Evolutionary conservation across 139 green algal species (phyloP).

Genomic region (Nannochloris sp.): DNA sequence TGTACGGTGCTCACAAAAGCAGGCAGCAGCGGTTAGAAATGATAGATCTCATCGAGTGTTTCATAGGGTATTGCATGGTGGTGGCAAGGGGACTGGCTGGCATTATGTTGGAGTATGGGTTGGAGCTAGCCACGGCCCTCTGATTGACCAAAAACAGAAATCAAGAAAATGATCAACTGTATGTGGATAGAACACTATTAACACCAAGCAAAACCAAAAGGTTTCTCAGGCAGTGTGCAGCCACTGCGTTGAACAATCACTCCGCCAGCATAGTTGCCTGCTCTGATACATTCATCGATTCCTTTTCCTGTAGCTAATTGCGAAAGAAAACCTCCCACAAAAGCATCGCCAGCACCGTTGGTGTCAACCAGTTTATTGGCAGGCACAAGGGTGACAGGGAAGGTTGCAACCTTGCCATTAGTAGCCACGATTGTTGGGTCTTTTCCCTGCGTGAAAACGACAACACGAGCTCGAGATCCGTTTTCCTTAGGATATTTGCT

Average conservation of each 20-base stretch:
- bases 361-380: conserved; percentile 94
- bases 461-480: conserved; percentile 56
- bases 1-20: conserved; percentile 40
- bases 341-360: conserved; percentile 90
- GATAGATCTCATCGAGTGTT: conserved; percentile 36
- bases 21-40: conserved; percentile 39
- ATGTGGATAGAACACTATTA: background rate
- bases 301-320: conserved; percentile 85
- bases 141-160: background rate
- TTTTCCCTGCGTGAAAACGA: conserved; percentile 91
- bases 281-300: conserved; percentile 61
- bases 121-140: conserved; percentile 31
- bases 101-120: conserved; percentile 42
- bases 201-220: conserved; percentile 24
- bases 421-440: conserved; percentile 81
- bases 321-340: conserved; percentile 96
- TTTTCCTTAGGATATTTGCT: conserved; percentile 72
- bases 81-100: conserved; percentile 25
- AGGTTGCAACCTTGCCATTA: conserved; percentile 47
- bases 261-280: conserved; percentile 88
- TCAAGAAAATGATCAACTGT: conserved; percentile 2
- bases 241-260: conserved; percentile 91
- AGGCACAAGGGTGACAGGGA: conserved; percentile 52
- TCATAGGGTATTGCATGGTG: conserved; percentile 34
- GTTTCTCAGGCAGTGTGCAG: conserved; percentile 67